Percentiles rank a stretch among this genome's conserved stretches.
phyloP scores from a whole-genome alignment of 1,139 yeast genomes.

The Geotrichum aggregatum region DNA sequence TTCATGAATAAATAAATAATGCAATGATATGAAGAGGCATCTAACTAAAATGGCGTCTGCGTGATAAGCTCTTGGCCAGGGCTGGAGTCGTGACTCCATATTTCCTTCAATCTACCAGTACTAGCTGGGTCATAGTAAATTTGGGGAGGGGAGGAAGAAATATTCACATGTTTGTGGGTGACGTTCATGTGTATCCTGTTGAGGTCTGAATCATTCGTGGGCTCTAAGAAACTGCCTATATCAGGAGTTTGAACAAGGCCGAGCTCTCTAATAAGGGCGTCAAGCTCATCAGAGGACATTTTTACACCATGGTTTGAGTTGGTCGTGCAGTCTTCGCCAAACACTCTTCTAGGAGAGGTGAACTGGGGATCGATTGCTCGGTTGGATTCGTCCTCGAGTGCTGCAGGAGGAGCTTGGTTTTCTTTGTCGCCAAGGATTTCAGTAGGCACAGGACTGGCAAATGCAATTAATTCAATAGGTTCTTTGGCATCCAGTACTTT shows the following conservation, averaged over 20 bases:
- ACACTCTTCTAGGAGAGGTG: too few relatives aligned
- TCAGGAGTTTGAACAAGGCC: background rate
- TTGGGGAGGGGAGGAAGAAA: slow-evolving; percentile 4
- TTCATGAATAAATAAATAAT: background rate
- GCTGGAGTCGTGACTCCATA: background rate
- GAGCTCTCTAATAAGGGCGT: background rate
- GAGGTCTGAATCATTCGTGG: background rate
- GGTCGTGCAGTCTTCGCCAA: too few relatives aligned
- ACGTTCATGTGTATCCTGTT: background rate
- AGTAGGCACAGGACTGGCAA: background rate
- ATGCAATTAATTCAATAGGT: background rate
- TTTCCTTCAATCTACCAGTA: background rate
- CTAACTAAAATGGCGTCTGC: too few relatives aligned
- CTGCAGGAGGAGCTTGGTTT: background rate
- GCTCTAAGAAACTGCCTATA: background rate
- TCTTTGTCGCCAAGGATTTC: background rate
- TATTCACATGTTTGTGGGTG: background rate
- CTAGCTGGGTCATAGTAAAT: background rate
- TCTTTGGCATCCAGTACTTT: background rate
- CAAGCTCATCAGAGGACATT: background rate
- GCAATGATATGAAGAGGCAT: background rate
- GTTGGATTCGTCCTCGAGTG: too few relatives aligned
- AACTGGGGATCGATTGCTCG: too few relatives aligned
- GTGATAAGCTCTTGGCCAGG: background rate
- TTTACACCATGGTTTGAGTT: background rate